Evolutionary conservation across 371 early-diverging fungal species (phyloP), one percentile per base, ranked within the genome.

Genomic region (Phascolomyces articulosus): DNA sequence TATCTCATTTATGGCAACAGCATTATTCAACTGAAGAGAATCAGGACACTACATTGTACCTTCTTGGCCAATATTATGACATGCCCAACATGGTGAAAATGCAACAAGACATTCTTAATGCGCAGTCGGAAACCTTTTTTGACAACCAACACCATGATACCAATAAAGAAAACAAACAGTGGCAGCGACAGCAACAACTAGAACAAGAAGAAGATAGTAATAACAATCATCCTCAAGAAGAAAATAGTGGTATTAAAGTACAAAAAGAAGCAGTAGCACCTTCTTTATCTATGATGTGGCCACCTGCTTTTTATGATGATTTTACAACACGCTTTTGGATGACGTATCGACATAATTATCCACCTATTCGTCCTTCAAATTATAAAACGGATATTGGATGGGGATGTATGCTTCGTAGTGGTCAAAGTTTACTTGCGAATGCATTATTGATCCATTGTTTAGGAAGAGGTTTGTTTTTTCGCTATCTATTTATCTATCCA

Each of bases 401-500:
- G 96, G 98, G 98, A 0, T 98, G 98, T 77, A 98, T 98, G 98
- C 77, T 98, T 47, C 77, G 98, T 28, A 93, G 94, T 40, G 97
- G 96, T 0, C 98, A 98, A 72, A 94, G 93, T 74, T 74, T 98
- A 58, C 78, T 98, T 55, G 94, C 94, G 1, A 93, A 94, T 67
- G 89, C 96, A 0, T 75, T 96, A 11, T 70, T 93, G 58, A 69
- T 91, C 11, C 91, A 90, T 58, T 73, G 80, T 34, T 74, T 94
- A 68, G 90, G 91, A 6, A 75, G 90, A 82, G 87, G 91, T 80
- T 80, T 70, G 54, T 13, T 10, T 27, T 47, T 10, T 31, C 10
- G 3, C 10, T 31, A 31, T n/a, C n/a, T n/a, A n/a, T n/a, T n/a
- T n/a, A n/a, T n/a, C n/a, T n/a, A n/a, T n/a, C n/a, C n/a, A n/a